A percentile compares a stretch with the other conserved stretches of the same genome.
phyloP scores from a whole-genome alignment of 208 protist species.

The Acanthamoeba healyi region DNA sequence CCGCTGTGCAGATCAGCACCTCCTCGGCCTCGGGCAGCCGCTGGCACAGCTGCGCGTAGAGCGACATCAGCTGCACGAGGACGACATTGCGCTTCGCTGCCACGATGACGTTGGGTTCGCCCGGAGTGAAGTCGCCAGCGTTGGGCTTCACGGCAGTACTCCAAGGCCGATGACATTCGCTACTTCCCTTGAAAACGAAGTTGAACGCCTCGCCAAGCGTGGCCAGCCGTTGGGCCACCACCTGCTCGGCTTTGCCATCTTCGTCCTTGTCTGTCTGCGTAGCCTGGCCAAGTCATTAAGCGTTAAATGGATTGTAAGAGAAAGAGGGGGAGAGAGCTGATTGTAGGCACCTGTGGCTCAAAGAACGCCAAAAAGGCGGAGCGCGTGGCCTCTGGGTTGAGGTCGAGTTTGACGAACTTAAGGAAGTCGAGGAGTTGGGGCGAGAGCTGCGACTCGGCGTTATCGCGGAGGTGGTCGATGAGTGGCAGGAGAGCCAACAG shows the following conservation, averaged over 20 bases:
- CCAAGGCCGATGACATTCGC: conserved; percentile 37
- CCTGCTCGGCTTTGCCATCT: neutral
- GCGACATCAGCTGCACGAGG: conserved; percentile 41
- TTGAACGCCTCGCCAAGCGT: neutral
- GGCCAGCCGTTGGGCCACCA: neutral
- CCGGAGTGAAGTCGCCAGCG: conserved; percentile 11
- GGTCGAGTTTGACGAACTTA: conserved; percentile 33
- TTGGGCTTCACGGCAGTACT: neutral
- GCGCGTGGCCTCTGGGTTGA: neutral
- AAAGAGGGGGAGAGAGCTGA: too few relatives aligned
- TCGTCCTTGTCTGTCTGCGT: neutral
- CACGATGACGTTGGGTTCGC: conserved; percentile 53
- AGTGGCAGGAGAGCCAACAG: conserved; percentile 49
- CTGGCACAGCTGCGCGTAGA: conserved; percentile 56
- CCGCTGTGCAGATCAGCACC: conserved; percentile 56
- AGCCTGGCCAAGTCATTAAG: too few relatives aligned
- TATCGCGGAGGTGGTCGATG: neutral
- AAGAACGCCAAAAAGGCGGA: neutral
- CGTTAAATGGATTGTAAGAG: too few relatives aligned
- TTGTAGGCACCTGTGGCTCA: neutral
- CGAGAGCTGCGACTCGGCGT: neutral
- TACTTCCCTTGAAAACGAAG: conserved; percentile 15
- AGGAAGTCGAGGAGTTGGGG: conserved; percentile 6
- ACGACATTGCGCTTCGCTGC: neutral
- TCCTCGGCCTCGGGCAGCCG: conserved; percentile 61